Evolutionary conservation across 1,284 basidiomycete species (phyloP).

Genomic region (Trichosporon sp.): DNA sequence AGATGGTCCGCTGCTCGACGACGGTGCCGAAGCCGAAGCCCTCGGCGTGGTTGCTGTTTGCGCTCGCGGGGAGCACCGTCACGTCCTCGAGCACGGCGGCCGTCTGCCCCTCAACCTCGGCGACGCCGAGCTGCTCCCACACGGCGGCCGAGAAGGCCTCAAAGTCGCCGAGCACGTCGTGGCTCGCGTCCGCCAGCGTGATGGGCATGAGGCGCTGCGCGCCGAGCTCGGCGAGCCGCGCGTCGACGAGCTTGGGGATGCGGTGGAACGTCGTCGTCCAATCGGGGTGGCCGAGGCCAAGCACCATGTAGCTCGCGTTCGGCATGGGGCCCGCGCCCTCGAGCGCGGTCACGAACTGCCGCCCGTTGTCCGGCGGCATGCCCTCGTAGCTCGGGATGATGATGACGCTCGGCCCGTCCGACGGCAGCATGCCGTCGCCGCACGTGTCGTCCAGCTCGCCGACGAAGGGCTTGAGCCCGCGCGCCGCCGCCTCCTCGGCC

Average conservation of each 20-base stretch:
- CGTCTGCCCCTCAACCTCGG: background rate
- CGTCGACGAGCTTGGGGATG: conserved; percentile 54
- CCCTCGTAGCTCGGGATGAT: conserved; percentile 57
- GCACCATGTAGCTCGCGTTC: conserved; percentile 51
- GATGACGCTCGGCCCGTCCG: conserved; percentile 54
- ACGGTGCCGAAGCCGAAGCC: background rate
- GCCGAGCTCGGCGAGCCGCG: conserved; percentile 48
- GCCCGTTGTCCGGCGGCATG: conserved; percentile 22
- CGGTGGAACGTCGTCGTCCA: conserved; percentile 56
- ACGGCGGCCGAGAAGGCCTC: background rate
- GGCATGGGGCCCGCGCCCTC: conserved; percentile 10
- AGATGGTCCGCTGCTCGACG: conserved; percentile 1
- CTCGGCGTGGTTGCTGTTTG: background rate
- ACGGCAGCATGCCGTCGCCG: conserved; percentile 45
- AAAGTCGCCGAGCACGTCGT: conserved; percentile 2
- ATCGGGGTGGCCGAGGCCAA: conserved; percentile 57
- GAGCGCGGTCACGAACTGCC: background rate
- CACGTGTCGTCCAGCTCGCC: conserved; percentile 53
- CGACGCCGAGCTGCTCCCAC: conserved; percentile 1
- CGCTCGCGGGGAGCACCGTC: background rate
- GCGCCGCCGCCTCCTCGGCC: conserved; percentile 49
- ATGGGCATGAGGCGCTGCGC: conserved; percentile 44
- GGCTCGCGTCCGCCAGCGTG: background rate
- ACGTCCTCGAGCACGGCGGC: conserved; percentile 1
- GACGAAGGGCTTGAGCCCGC: conserved; percentile 52